Evolutionary conservation across 352 stramenopile genomes (phyloP), one percentile per base, ranked within the genome.

Genomic region (Aphanomyces astaci): DNA sequence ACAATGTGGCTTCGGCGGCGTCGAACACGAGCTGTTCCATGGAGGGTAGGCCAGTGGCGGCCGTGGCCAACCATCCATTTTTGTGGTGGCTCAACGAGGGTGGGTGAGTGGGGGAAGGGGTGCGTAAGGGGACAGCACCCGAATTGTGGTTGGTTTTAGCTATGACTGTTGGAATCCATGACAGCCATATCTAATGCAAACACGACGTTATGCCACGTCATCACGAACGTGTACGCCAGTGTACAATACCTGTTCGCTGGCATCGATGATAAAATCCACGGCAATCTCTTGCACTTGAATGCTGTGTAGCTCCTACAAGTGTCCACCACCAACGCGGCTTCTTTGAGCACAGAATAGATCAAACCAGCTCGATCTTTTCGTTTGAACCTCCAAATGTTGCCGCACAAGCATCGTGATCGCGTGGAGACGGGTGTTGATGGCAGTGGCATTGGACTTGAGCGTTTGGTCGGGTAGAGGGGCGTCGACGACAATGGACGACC

Each of bases 241-340:
- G 62, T 4, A 45, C 0, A 63, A 63, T 30, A 77, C 56, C 60
- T 76, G 72, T 4, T 66, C 36, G 28, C 57, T 32, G 33, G 45
- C 64, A 54, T 77, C 72, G 24, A 77, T 30, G 39, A 65, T 60
- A 55, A 73, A 77, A 48, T 77, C 72, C 1, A 49, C 65, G 22
- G 33, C 46, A 1, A 77, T 19, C 24, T 62, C 19, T 17, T 66
- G 17, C 9, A 77, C 59, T 2, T 24, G 22, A 54, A 60, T 49
- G 36, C 48, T n/a, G 17, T 73, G 70, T 11, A 63, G 39, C 30
- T 64, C 39, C 65, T 76, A 64, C 28, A 72, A 4, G 54, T 48
- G 64, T 5, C 43, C 4, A 19, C n/a, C 3, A 63, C 22, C 4
- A 19, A 60, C 17, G 15, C 2, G 36, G 10, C 28, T 2, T 17